Conservation (phyloP, 306 rosid species). For the Trifolium fragiferum region DNA sequence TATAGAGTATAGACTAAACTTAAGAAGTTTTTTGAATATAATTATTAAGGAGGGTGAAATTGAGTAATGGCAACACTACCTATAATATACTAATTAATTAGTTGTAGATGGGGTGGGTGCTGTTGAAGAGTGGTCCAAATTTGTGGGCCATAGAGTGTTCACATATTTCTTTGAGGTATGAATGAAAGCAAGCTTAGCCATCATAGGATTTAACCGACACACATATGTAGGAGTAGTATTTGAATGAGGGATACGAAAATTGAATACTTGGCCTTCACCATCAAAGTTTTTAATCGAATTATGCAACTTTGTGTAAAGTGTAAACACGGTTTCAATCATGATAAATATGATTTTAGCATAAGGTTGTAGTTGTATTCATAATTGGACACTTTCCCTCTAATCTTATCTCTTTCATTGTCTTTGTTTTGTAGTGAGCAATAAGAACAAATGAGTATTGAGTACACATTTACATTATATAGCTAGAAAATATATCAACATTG, state of each 20-base stretch:
- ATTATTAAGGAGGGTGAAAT: conserved; percentile 34
- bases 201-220: conserved; percentile 6
- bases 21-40: not conserved
- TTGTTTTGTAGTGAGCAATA: conserved; percentile 1
- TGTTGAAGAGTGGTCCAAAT: conserved; percentile 37
- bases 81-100: conserved; percentile 17
- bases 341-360: not conserved
- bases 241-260: not conserved
- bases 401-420: not conserved
- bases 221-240: too few species aligned
- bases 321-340: conserved; percentile 22
- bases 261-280: conserved; percentile 35
- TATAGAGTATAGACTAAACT: conserved; percentile 28
- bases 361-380: conserved; percentile 4
- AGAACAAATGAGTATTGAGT: too few species aligned
- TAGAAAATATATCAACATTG: too few species aligned
- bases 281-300: conserved; percentile 28
- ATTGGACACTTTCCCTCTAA: conserved; percentile 22
- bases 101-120: not conserved
- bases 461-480: too few species aligned
- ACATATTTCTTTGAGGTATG: conserved; percentile 3
- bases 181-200: conserved; percentile 19
- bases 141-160: conserved; percentile 39
- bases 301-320: conserved; percentile 7
- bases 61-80: conserved; percentile 37